Evolutionary conservation across 331 rosid species (phyloP), one percentile per base, ranked within the genome.

Genomic region (Acacia pycnantha): DNA sequence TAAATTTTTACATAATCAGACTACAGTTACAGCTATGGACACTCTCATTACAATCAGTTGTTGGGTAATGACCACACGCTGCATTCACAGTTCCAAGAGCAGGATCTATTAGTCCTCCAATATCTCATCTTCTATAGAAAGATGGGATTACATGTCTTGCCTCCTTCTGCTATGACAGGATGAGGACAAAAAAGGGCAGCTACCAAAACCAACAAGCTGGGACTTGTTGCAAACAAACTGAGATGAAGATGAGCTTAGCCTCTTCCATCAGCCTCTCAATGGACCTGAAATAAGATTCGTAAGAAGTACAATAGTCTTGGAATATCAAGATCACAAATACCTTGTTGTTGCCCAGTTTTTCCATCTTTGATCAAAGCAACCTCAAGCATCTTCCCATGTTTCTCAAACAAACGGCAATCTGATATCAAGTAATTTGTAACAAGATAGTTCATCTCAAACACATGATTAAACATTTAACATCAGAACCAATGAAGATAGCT

Each of bases 241-340:
- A 37, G 9, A 37, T 37, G 41, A 6, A 37, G 41, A 37, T 37
- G 9, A 37, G 9, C 41, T 37, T 37, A 6, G 41, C 88, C 90
- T 88, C 87, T 88, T 89, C 46, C 84, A 87, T 89, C 95, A 88
- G 97, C 97, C 94, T 84, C 97, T 91, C 90, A 86, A 85, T 85
- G 59, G 74, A 91, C 97, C 98, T 93, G 98, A 90, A 95, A 91
- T 83, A 86, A 88, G 88, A 87, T 87, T 82, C 31, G 73, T 79
- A 74, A 68, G 64, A 83, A 92, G 82, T 85, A 86, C 85, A 82
- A 78, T 65, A 78, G 87, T 78, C 86, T 88, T 64, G 77, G 82
- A 82, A 85, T 76, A 78, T 86, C 66, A 78, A 27, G 76, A 81
- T 51, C 78, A 80, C 29, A 75, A 83, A 85, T 92, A 95, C 98